Base-by-base conservation (phyloP, 2,329 filamentous ascomycete species). In the Incumbomyces lentus region DNA sequence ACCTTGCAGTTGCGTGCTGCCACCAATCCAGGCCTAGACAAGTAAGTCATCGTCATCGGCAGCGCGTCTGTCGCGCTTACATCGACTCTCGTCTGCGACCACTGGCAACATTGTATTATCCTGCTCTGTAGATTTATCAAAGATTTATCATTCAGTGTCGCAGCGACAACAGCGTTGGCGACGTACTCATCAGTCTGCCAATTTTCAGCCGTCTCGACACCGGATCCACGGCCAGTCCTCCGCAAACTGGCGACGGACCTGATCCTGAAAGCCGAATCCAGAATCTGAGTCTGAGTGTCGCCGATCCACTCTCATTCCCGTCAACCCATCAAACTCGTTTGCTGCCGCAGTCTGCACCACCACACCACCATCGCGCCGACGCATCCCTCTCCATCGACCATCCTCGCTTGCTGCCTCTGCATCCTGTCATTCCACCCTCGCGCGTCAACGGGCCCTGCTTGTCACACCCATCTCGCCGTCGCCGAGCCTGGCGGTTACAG, bases 301-400 rank as follows among this genome's bases (percentile, higher is more conserved):
- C 22, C 4, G 34, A 33, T 45, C 42, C 42, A 38, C 42, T 22
- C 12, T 16, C 30, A 4, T 30, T 26, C 42, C n/a, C 33, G 22
- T 45, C 42, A 37, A 38, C 37, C 22, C 42, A 18, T n/a, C 16
- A 31, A 45, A 45, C 34, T 45, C 42, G 42, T 45, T 45, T 45
- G 33, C 32, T 45, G 33, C 42, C 42, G 42, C 42, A 44, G 40
- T 37, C 30, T 38, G 42, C 34, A 37, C 42, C n/a, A 45, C 42
- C 42, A 45, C 16, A 45, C 34, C 42, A 37, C n/a, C 42, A 38
- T 29, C 13, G 13, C 17, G 33, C 13, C 22, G 42, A 35, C 33
- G 34, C 34, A 45, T 32, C 34, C 12, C 12, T 26, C 30, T 31
- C 42, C 42, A 38, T 45, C 42, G 38, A 19, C 18, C 42, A 45